These are phyloP conservation scores for Streptanthus diversifolius DNA, from an alignment of 345 rosid species.

Conservation along the genomic window DNA sequence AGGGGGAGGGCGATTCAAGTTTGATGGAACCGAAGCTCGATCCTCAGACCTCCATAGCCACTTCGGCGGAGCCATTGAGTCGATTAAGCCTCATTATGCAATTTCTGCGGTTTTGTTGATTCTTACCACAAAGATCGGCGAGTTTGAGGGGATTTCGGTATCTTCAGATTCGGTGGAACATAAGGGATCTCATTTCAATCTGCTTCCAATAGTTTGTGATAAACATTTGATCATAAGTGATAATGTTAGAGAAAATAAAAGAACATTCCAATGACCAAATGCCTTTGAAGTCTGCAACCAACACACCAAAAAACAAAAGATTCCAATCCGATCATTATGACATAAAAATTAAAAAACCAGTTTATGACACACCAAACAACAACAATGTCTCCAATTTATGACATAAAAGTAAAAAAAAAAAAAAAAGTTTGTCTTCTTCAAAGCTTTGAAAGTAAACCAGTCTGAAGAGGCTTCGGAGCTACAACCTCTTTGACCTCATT, in stretches of 20 bases:
- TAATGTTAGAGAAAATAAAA: neutral
- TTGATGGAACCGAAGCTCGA: no score
- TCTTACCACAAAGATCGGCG: no score
- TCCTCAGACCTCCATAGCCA: no score
- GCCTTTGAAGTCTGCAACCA: slow-evolving; percentile 1
- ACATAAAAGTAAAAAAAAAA: no score
- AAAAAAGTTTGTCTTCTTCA: slow-evolving; percentile 32
- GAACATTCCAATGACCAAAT: neutral
- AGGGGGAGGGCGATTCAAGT: no score
- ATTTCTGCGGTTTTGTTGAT: no score
- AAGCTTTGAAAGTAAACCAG: slow-evolving; percentile 64
- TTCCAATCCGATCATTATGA: neutral
- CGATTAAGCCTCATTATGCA: no score
- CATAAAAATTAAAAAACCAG: no score
- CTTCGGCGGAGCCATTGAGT: no score
- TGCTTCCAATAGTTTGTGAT: neutral
- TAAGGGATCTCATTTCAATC: no score
- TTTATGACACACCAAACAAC: slow-evolving; percentile 6
- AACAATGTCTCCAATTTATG: neutral
- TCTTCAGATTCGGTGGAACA: no score
- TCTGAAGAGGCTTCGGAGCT: slow-evolving; percentile 43
- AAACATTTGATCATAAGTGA: neutral
- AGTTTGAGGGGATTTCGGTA: no score
- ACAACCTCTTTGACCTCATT: slow-evolving; percentile 53
- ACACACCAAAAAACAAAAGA: slow-evolving; percentile 12